Base-by-base conservation (phyloP, 2,329 filamentous ascomycete species). In the Microdochium trichocladiopsis region DNA sequence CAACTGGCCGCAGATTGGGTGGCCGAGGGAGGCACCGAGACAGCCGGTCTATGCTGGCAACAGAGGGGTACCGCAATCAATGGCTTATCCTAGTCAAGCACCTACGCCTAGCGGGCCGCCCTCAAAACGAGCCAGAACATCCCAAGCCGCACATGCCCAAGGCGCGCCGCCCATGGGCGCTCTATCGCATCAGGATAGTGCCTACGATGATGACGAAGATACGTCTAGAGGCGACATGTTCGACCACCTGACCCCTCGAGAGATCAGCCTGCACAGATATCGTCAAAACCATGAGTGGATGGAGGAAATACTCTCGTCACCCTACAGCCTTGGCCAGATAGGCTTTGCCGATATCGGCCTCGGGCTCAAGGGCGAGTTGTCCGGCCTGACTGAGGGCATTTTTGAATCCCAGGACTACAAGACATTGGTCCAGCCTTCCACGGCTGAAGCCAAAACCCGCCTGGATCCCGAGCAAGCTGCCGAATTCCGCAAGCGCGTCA, bases 241-340 rank as follows among this genome's bases (percentile, higher is more conserved):
- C 62, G 94, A 99, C 65, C 83, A 90, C 57, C 75, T 96, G 56
- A 93, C 90, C 0, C 92, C 92, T 2, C 82, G 92, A 45, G 94
- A 99, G 57, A 87, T 99, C 55, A 95, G 91, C 60, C 76, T 90
- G 55, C 83, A 84, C 57, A 83, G 94, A 52, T 99, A 96, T 68
- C 87, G 87, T 66, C 91, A 96, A 65, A 95, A 99, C 62, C 93
- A 99, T 63, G 90, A 96, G 67, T 97, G 93, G 94, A 96, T 99
- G 90, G 94, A 97, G 64, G 93, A 99, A 70, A 86, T 99, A 25
- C 81, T 97, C 51, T 90, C 88, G 1, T 97, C 93, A 1, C 90
- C 92, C 0, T 96, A 96, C 65, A 79, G 87, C 23, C 87, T 93
- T 56, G 81, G 80, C 49, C 90, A 95, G 65, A 95, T 99, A 53